Evolutionary conservation across 352 stramenopile species (phyloP).

Genomic region (Globisporangium barbulae): DNA sequence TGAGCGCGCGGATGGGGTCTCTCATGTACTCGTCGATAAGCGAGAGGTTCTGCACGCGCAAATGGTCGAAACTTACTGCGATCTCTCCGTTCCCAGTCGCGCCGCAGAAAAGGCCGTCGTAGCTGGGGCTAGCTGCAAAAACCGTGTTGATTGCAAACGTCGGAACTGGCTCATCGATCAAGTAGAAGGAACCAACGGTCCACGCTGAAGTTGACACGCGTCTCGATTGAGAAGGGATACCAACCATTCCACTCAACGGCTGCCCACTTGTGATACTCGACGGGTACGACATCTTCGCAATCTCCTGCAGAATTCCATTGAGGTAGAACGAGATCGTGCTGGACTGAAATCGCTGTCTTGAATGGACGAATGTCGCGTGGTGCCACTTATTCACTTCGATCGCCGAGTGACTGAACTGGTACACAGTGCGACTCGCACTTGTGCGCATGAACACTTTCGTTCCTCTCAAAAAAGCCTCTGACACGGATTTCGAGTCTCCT

Average conservation of each 20-base stretch:
- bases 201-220: constrained; percentile 38
- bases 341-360: constrained; percentile 66
- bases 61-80: constrained; percentile 42
- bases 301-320: constrained; percentile 63
- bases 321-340: constrained; percentile 60
- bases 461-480: constrained; percentile 63
- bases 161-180: constrained; percentile 56
- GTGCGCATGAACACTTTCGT: constrained; percentile 66
- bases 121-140: constrained; percentile 50
- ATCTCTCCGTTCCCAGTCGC: constrained; percentile 47
- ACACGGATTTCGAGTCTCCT: constrained; percentile 62
- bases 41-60: constrained; percentile 42
- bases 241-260: constrained; percentile 55
- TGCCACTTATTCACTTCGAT: constrained; percentile 46
- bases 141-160: constrained; percentile 45
- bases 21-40: constrained; percentile 63
- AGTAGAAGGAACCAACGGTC: constrained; percentile 61
- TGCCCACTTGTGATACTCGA: constrained; percentile 47
- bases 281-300: constrained; percentile 66
- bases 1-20: constrained; percentile 58
- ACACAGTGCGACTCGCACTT: constrained; percentile 35
- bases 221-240: constrained; percentile 49
- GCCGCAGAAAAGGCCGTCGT: constrained; percentile 58
- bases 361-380: constrained; percentile 53
- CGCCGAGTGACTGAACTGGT: constrained; percentile 52